Conservation (phyloP, 2,329 filamentous ascomycete genomes). For the Penicillium sclerotigenum region DNA sequence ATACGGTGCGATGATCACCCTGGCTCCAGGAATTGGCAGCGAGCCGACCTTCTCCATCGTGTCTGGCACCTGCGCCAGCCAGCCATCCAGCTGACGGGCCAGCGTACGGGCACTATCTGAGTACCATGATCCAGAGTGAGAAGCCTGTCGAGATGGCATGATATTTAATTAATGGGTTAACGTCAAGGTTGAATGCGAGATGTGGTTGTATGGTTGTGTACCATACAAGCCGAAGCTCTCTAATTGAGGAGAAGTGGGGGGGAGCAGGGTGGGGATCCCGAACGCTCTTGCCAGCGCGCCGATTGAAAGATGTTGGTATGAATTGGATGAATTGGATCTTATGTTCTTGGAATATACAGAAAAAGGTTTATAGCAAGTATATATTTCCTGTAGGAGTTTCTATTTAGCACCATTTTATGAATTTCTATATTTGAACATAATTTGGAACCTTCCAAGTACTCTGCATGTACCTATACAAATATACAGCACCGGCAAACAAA, state of each 20-base stretch:
- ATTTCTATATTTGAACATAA: background rate
- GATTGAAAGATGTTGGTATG: background rate
- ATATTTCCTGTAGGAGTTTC: background rate
- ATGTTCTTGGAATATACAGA: background rate
- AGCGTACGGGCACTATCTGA: slow-evolving; percentile 59
- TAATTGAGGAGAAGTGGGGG: slow-evolving; percentile 27
- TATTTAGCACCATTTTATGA: background rate
- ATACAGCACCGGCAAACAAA: background rate
- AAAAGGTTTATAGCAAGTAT: background rate
- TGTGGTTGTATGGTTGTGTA: slow-evolving; percentile 6
- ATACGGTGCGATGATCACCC: slow-evolving; percentile 91
- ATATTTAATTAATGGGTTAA: background rate
- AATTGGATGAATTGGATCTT: background rate
- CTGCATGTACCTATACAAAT: background rate
- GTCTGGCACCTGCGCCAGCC: slow-evolving; percentile 68
- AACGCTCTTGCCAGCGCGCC: background rate
- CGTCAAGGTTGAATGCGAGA: background rate
- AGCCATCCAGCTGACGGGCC: slow-evolving; percentile 66
- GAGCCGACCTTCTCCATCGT: slow-evolving; percentile 60
- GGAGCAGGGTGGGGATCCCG: slow-evolving; percentile 21
- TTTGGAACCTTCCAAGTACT: background rate
- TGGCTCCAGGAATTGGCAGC: slow-evolving; percentile 70
- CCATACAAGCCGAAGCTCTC: slow-evolving; percentile 8
- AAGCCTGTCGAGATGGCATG: slow-evolving; percentile 54
- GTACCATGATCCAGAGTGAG: slow-evolving; percentile 90